phyloP scores from a whole-genome alignment of 176 grass and related monocot genomes.

The Oryza glumipatula region DNA sequence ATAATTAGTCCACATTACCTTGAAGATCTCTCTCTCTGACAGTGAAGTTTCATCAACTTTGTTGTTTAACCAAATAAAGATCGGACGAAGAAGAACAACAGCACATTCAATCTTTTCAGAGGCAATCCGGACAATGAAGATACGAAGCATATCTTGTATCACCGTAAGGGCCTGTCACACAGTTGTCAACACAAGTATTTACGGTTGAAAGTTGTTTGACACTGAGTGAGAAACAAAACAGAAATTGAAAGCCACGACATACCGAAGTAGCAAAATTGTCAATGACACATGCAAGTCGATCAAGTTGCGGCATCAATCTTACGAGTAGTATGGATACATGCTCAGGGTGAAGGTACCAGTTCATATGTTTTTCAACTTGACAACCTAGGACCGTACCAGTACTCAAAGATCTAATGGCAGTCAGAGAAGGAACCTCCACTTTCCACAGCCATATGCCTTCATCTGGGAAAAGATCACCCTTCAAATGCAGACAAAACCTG shows the following conservation, averaged over 20 bases:
- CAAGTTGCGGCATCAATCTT: constrained; percentile 88
- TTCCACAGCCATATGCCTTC: constrained; percentile 96
- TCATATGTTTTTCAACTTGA: constrained; percentile 76
- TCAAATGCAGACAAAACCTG: constrained; percentile 48
- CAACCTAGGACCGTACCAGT: constrained; percentile 77
- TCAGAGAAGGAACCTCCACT: constrained; percentile 81
- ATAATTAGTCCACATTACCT: constrained; percentile 49
- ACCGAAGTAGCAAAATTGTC: constrained; percentile 91
- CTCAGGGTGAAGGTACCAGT: constrained; percentile 84
- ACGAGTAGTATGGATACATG: constrained; percentile 67
- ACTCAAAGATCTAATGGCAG: constrained; percentile 84
- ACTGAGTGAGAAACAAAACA: constrained; percentile 34
- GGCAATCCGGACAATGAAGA: constrained; percentile 84
- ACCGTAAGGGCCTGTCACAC: constrained; percentile 68
- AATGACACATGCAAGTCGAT: constrained; percentile 74
- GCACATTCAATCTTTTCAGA: constrained; percentile 83
- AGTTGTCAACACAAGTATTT: constrained; percentile 28
- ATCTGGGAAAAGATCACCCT: constrained; percentile 94
- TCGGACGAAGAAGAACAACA: constrained; percentile 77
- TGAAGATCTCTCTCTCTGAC: constrained; percentile 72
- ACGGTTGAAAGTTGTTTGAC: constrained; percentile 10
- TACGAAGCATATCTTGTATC: constrained; percentile 95
- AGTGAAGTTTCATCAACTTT: constrained; percentile 66
- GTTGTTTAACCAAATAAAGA: constrained; percentile 78
- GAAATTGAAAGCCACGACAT: constrained; percentile 47